Conservation (phyloP, 139 green algal genomes). For the Chlorella sp. region DNA sequence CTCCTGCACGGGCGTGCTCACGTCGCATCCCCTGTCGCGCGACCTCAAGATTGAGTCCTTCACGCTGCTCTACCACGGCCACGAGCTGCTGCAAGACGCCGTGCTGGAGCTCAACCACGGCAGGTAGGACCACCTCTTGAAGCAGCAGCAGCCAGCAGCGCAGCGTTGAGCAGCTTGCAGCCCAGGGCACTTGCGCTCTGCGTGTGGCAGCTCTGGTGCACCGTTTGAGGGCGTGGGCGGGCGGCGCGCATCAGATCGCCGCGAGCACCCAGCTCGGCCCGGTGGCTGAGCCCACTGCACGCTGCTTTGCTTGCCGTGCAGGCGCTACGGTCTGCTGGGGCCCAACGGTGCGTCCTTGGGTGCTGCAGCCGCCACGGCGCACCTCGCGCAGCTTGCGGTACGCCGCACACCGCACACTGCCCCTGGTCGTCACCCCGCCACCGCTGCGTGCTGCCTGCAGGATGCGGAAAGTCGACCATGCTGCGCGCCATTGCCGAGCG, state of each 20-base stretch:
- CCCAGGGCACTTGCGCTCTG: too few species aligned
- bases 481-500: constrained; percentile 73
- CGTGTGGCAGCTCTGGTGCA: too few species aligned
- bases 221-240: too few species aligned
- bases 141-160: background rate
- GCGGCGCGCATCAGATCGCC: too few species aligned
- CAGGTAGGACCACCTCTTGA: constrained; percentile 28
- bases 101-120: constrained; percentile 76
- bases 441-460: background rate
- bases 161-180: too few species aligned
- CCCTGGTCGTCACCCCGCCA: background rate
- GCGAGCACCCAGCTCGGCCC: too few species aligned
- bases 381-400: background rate
- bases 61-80: constrained; percentile 70
- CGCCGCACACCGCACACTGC: background rate
- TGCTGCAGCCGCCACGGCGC: too few species aligned
- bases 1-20: constrained; percentile 66
- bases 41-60: constrained; percentile 79
- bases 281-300: too few species aligned
- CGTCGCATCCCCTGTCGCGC: constrained; percentile 64
- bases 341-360: constrained; percentile 73
- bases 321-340: constrained; percentile 79
- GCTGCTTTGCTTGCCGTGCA: too few species aligned
- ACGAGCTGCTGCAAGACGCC: constrained; percentile 72
- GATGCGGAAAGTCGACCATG: constrained; percentile 78